Evolutionary conservation across 2,329 filamentous ascomycete species (phyloP).

Genomic region (Thermoascus crustaceus): DNA sequence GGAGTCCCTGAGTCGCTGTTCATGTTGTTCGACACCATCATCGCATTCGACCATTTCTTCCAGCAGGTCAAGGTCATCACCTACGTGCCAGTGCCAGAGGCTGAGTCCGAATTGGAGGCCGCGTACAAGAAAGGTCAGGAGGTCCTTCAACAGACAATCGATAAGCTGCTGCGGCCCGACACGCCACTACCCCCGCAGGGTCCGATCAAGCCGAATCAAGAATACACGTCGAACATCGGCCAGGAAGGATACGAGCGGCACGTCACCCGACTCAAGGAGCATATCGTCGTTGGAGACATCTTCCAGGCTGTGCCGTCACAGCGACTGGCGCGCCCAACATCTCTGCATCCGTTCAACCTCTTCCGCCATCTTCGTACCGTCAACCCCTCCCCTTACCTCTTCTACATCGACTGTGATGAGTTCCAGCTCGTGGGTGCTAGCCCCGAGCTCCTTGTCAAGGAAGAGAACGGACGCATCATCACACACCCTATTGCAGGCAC

Average conservation of each 20-base stretch:
- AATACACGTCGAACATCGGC: constrained; percentile 90
- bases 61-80: constrained; percentile 90
- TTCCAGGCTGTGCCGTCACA: constrained; percentile 97
- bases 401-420: constrained; percentile 84
- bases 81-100: constrained; percentile 64
- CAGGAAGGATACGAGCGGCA: constrained; percentile 82
- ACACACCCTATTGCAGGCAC: constrained; percentile 97
- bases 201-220: constrained; percentile 62
- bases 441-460: constrained; percentile 89
- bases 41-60: constrained; percentile 92
- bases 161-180: constrained; percentile 63
- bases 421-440: constrained; percentile 95
- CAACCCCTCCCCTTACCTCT: constrained; percentile 94
- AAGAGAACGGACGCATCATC: constrained; percentile 76
- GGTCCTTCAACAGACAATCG: constrained; percentile 59
- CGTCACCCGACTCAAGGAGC: constrained; percentile 75
- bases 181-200: constrained; percentile 69
- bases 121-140: constrained; percentile 62
- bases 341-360: constrained; percentile 93
- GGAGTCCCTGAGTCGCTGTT: constrained; percentile 89
- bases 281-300: constrained; percentile 87
- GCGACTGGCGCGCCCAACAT: constrained; percentile 79
- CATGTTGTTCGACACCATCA: constrained; percentile 91
- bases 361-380: constrained; percentile 95
- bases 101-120: constrained; percentile 50